phyloP scores from a whole-genome alignment of 2,329 filamentous ascomycete species.

The Orbilia ellipsospora region DNA sequence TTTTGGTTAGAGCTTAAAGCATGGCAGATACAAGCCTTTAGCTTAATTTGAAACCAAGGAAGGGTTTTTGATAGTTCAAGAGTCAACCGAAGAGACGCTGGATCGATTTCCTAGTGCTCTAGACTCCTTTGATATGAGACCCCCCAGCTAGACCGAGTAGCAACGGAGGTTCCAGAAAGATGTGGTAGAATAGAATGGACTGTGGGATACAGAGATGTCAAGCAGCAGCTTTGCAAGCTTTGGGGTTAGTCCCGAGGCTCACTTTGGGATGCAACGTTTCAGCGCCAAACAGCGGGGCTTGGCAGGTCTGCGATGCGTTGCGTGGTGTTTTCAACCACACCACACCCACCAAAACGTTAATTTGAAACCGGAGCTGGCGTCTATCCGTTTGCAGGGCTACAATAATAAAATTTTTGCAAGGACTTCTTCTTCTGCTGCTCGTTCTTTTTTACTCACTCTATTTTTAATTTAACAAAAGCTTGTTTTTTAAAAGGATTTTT shows the following conservation, averaged over 20 bases:
- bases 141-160: too few species aligned
- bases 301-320: constrained; percentile 26
- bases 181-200: background rate
- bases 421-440: too few species aligned
- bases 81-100: too few species aligned
- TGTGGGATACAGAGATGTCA: too few species aligned
- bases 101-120: too few species aligned
- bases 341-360: constrained; percentile 22
- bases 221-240: background rate
- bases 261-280: constrained; percentile 14
- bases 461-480: constrained; percentile 16
- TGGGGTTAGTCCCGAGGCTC: background rate
- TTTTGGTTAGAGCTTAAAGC: too few species aligned
- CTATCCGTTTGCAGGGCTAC: constrained; percentile 27
- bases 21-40: too few species aligned
- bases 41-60: too few species aligned
- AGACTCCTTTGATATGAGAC: too few species aligned
- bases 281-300: constrained; percentile 11
- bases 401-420: constrained; percentile 31
- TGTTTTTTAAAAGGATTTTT: background rate
- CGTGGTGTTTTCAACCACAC: constrained; percentile 45
- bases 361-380: constrained; percentile 28
- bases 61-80: too few species aligned
- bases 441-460: constrained; percentile 10
- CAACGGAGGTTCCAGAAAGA: background rate